These are phyloP conservation scores for Collybiopsis confluens DNA, from an alignment of 768 basidiomycete species.

Conservation along the genomic window DNA sequence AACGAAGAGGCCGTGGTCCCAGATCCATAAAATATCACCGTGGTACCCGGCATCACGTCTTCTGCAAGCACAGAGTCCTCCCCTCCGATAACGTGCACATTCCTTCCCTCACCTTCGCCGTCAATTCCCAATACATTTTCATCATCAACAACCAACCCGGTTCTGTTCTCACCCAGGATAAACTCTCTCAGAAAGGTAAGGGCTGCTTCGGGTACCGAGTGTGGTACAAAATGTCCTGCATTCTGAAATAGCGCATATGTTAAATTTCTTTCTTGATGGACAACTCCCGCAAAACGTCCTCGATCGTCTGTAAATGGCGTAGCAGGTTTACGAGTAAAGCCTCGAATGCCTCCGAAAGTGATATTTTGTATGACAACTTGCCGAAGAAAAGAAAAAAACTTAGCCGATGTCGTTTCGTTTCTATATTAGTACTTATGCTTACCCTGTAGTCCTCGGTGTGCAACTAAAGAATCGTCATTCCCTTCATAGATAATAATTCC, in stretches of 20 bases:
- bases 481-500: conserved; percentile 41
- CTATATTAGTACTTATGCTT: too few species aligned
- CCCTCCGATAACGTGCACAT: conserved; percentile 37
- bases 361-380: conserved; percentile 49
- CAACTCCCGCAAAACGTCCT: conserved; percentile 58
- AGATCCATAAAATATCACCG: conserved; percentile 40
- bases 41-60: conserved; percentile 33
- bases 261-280: conserved; percentile 76
- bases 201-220: conserved; percentile 27
- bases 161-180: neutral
- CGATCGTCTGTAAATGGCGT: conserved; percentile 64
- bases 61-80: conserved; percentile 32
- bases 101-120: conserved; percentile 43
- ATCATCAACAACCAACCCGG: conserved; percentile 53
- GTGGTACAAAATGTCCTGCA: conserved; percentile 39
- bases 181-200: neutral
- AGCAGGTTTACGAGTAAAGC: conserved; percentile 64
- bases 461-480: conserved; percentile 45
- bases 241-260: conserved; percentile 40
- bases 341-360: conserved; percentile 73
- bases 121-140: conserved; percentile 69
- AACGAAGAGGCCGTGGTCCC: neutral
- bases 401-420: too few species aligned
- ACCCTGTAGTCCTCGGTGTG: conserved; percentile 47
- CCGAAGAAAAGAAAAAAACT: neutral